Evolutionary conservation across 148 eudicot species (phyloP).

Genomic region (Heliosperma pusillum): DNA sequence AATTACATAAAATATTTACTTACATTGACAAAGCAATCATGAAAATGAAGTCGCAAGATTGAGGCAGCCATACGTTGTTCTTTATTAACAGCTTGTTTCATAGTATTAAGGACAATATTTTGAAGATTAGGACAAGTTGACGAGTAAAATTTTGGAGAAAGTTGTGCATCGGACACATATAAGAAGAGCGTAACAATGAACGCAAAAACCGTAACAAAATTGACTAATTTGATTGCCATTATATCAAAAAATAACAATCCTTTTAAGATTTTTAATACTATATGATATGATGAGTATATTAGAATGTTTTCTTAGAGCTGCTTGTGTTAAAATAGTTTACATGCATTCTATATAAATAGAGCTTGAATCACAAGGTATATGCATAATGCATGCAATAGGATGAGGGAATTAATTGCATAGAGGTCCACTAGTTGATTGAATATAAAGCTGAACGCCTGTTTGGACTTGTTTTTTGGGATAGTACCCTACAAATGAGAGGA

Average conservation of each 20-base stretch:
- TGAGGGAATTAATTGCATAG: constrained; percentile 15
- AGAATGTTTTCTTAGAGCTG: neutral
- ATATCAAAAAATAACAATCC: neutral
- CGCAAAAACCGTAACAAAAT: neutral
- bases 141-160: constrained; percentile 27
- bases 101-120: constrained; percentile 22
- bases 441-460: too few species aligned
- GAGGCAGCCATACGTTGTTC: constrained; percentile 39
- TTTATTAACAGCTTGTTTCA: constrained; percentile 26
- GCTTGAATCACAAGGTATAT: neutral
- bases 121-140: constrained; percentile 31
- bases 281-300: too few species aligned
- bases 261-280: neutral
- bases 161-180: constrained; percentile 26
- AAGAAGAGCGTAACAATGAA: neutral
- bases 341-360: neutral
- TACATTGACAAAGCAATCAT: constrained; percentile 41
- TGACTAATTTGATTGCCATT: constrained; percentile 2
- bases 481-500: too few species aligned
- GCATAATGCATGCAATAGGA: neutral
- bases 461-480: too few species aligned
- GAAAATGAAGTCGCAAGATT: constrained; percentile 40
- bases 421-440: constrained; percentile 2
- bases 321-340: neutral
- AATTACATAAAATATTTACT: neutral